Conservation (phyloP, 495 filamentous ascomycete species). For the Acidiella bohemica region DNA sequence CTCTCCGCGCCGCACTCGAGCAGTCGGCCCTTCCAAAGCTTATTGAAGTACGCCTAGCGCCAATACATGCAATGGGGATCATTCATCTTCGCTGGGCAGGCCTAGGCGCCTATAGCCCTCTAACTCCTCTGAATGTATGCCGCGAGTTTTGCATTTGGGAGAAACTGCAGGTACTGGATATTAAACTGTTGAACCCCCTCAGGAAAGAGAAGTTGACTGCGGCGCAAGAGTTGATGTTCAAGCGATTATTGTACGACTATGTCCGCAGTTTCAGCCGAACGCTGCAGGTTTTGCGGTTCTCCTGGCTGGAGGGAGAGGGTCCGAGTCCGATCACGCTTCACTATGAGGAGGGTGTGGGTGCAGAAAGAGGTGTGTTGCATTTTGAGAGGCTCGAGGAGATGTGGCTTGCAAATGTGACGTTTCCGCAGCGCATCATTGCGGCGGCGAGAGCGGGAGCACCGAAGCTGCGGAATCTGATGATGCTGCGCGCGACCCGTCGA, state of each 20-base stretch:
- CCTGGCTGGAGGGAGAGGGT: conserved; percentile 21
- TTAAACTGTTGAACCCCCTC: conserved; percentile 20
- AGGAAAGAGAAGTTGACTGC: background rate
- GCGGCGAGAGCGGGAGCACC: background rate
- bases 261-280: conserved; percentile 15
- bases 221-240: conserved; percentile 16
- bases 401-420: conserved; percentile 4
- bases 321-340: conserved; percentile 18
- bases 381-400: conserved; percentile 8
- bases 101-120: conserved; percentile 9
- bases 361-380: conserved; percentile 2
- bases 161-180: conserved; percentile 13
- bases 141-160: conserved; percentile 10
- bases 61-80: conserved; percentile 20
- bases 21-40: conserved; percentile 2
- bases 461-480: background rate
- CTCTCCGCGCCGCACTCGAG: conserved; percentile 21
- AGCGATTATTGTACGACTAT: conserved; percentile 22
- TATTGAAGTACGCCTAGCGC: conserved; percentile 13
- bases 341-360: conserved; percentile 1
- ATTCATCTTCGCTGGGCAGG: conserved; percentile 22
- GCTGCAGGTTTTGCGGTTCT: conserved; percentile 16
- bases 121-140: conserved; percentile 1
- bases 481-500: too few species aligned
- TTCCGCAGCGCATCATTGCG: conserved; percentile 3